Evolutionary conservation across 352 stramenopile species (phyloP), one percentile per base, ranked within the genome.

Genomic region (Phytophthora pinifolia): DNA sequence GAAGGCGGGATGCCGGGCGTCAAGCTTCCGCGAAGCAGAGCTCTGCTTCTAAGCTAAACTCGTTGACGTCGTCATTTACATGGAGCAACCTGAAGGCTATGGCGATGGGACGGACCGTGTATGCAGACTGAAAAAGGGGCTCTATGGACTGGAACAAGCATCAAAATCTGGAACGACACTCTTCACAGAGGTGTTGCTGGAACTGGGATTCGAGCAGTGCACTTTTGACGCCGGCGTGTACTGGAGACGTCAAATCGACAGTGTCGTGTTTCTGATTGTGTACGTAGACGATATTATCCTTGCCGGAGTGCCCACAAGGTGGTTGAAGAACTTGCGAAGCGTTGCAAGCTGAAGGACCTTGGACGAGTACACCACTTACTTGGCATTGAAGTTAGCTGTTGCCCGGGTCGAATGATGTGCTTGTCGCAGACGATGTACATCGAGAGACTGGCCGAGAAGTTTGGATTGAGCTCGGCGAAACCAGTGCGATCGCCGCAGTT

Each of bases 121-220:
- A 0, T 61, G 36, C 14, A 37, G 18, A 5, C 9, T 59, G 2
- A n/a, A 12, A 4, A 59, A 59, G 20, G 52, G 41, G 15, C 27
- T 52, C 4, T 49, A 49, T 9, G 38, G 42, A 12, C 9, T 53
- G 5, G 46, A 44, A 20, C 33, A 53, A 38, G 42, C 42, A 3
- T 57, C 49, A 49, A 31, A 9, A 59, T 47, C 29, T 59, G 52
- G 42, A 59, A 59, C 15, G 34, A 53, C 2, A 53, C 34, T 4
- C 20, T 53, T 2, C 52, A 59, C 42, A 53, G n/a, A 39, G 41
- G 1, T 39, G n/a, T 14, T 59, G 14, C 3, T 47, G 2, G 18
- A 38, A 17, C 13, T 53, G 29, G 20, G 33, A 1, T 54, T 54
- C 22, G 25, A 25, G 13, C 17, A 46, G 34, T 53, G 52, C 18